Percentiles rank a stretch among this genome's conserved stretches.
phyloP scores from a whole-genome alignment of 2,329 filamentous ascomycete species.

The Colletotrichum sp. region DNA sequence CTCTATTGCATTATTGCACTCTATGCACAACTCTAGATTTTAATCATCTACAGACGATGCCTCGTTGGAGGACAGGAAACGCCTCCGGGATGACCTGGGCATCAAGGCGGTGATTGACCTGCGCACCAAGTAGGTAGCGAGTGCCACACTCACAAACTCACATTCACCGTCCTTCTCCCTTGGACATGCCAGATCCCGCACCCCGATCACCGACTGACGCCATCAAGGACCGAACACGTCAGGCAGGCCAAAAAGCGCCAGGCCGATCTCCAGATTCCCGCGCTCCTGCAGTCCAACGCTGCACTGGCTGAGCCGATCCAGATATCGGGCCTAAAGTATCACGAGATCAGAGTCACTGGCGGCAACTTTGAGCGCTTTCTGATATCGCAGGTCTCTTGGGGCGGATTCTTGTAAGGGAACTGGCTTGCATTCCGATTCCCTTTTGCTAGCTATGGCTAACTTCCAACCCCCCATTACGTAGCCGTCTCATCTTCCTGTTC shows the following conservation, averaged over 20 bases:
- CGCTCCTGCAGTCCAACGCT: conserved; percentile 52
- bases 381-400: conserved; percentile 71
- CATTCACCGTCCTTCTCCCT: not conserved
- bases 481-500: conserved; percentile 67
- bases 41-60: conserved; percentile 66
- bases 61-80: conserved; percentile 65
- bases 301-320: conserved; percentile 60
- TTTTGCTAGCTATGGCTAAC: not conserved
- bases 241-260: conserved; percentile 69
- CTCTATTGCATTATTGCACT: not conserved
- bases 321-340: conserved; percentile 68
- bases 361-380: conserved; percentile 72
- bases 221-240: conserved; percentile 71
- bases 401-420: conserved; percentile 61
- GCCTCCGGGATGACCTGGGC: conserved; percentile 63
- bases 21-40: not conserved
- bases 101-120: conserved; percentile 81
- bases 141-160: not conserved
- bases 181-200: conserved; percentile 2
- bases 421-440: not conserved
- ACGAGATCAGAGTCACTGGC: conserved; percentile 77
- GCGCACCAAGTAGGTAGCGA: conserved; percentile 66
- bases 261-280: conserved; percentile 47
- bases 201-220: not conserved
- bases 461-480: conserved; percentile 27